phyloP scores from a whole-genome alignment of 345 rosid species.

The Moringa oleifera region DNA sequence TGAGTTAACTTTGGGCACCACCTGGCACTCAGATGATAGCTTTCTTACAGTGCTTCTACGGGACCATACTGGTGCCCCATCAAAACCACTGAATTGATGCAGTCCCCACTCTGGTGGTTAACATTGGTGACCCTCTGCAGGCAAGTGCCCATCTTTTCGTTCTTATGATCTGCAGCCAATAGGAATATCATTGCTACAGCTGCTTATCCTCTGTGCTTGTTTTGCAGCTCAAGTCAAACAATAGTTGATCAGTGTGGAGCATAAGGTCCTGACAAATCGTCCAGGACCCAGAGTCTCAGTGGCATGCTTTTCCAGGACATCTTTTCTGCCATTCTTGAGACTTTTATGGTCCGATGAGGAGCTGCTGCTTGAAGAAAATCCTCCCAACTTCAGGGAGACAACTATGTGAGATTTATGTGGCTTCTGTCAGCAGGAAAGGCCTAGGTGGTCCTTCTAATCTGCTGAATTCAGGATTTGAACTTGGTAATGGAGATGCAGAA shows the following conservation, averaged over 20 bases:
- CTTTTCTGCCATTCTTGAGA: slow-evolving; percentile 9
- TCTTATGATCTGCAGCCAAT: no score
- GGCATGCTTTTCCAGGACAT: slow-evolving; percentile 29
- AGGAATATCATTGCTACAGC: neutral
- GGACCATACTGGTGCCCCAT: slow-evolving; percentile 51
- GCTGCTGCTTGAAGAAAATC: slow-evolving; percentile 19
- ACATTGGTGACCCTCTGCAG: slow-evolving; percentile 53
- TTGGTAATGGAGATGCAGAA: no score
- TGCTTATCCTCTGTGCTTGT: neutral
- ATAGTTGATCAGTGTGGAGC: slow-evolving; percentile 38
- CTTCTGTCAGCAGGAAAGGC: no score
- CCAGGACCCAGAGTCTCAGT: slow-evolving; percentile 31
- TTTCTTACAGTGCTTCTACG: slow-evolving; percentile 56
- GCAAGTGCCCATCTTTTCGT: slow-evolving; percentile 18
- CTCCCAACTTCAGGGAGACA: no score
- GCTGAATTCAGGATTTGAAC: no score
- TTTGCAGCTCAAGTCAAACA: slow-evolving; percentile 39
- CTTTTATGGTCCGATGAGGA: slow-evolving; percentile 26
- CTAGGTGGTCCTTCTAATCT: no score
- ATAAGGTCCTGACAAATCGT: slow-evolving; percentile 25
- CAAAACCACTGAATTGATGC: slow-evolving; percentile 46
- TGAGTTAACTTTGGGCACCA: slow-evolving; percentile 40
- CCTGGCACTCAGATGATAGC: slow-evolving; percentile 37
- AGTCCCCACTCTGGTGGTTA: slow-evolving; percentile 36
- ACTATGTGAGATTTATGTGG: no score